phyloP scores from a whole-genome alignment of 164 flowering plant genomes.

The Chimonanthus salicifolius region DNA sequence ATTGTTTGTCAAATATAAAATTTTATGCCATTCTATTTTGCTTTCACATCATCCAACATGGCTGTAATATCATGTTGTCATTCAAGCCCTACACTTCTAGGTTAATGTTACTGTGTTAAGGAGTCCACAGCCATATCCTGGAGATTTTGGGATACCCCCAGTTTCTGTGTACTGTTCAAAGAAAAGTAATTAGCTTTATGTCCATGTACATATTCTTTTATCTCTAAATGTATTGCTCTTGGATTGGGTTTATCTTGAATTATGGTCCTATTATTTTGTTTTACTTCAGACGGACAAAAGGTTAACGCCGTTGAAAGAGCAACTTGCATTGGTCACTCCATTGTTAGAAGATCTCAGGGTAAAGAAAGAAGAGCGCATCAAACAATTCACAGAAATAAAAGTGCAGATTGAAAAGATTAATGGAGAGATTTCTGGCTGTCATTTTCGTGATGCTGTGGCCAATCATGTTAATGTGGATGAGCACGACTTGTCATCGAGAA shows the following conservation, averaged over 20 bases:
- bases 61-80: too few species aligned
- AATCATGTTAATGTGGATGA: slow-evolving; percentile 38
- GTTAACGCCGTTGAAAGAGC: slow-evolving; percentile 52
- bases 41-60: too few species aligned
- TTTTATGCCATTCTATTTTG: too few species aligned
- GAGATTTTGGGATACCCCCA: neutral
- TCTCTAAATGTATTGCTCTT: neutral
- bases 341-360: slow-evolving; percentile 55
- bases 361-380: slow-evolving; percentile 65
- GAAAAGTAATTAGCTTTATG: too few species aligned
- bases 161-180: neutral
- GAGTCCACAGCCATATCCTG: neutral
- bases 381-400: slow-evolving; percentile 60
- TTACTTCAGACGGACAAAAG: slow-evolving; percentile 40
- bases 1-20: too few species aligned
- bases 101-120: too few species aligned
- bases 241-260: neutral
- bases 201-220: neutral
- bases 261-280: neutral
- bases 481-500: slow-evolving; percentile 64
- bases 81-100: too few species aligned
- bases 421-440: slow-evolving; percentile 69
- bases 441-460: slow-evolving; percentile 20
- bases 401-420: slow-evolving; percentile 64
- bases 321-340: slow-evolving; percentile 65